A percentile compares a stretch with the other conserved stretches of the same genome.
Conservation (phyloP, 768 basidiomycete species). For the Psilocybe cyanescens region DNA sequence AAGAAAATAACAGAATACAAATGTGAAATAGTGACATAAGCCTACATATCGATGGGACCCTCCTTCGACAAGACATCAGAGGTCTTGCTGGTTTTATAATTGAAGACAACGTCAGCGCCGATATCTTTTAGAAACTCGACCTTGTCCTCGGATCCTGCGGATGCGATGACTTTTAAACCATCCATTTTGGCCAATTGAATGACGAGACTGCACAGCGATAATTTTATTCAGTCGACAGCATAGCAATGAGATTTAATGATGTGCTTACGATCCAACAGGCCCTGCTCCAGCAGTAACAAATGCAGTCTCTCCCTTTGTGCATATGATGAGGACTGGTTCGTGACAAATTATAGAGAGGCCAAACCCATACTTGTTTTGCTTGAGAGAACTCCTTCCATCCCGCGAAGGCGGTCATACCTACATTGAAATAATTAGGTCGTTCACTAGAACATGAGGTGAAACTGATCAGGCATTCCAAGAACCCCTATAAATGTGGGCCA, state of each 20-base stretch:
- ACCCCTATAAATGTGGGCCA: constrained; percentile 55
- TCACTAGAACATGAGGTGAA: not conserved
- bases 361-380: constrained; percentile 36
- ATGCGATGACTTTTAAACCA: constrained; percentile 69
- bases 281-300: constrained; percentile 48
- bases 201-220: constrained; percentile 36
- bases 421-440: not conserved
- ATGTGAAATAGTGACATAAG: constrained; percentile 3
- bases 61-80: constrained; percentile 55
- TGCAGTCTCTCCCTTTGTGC: constrained; percentile 39
- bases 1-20: not conserved
- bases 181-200: constrained; percentile 55
- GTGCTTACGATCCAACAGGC: constrained; percentile 63
- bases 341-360: not conserved
- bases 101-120: constrained; percentile 74
- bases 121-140: constrained; percentile 60
- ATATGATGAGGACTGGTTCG: not conserved
- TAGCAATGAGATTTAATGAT: constrained; percentile 1
- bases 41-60: constrained; percentile 51
- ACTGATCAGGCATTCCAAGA: constrained; percentile 57
- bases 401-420: constrained; percentile 42
- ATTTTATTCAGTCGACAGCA: not conserved
- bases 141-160: constrained; percentile 74
- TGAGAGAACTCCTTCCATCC: constrained; percentile 45
- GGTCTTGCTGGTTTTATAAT: constrained; percentile 68